These are phyloP conservation scores for Leptosphaerulina australis DNA, from an alignment of 2,329 filamentous ascomycete species.

Conservation along the genomic window DNA sequence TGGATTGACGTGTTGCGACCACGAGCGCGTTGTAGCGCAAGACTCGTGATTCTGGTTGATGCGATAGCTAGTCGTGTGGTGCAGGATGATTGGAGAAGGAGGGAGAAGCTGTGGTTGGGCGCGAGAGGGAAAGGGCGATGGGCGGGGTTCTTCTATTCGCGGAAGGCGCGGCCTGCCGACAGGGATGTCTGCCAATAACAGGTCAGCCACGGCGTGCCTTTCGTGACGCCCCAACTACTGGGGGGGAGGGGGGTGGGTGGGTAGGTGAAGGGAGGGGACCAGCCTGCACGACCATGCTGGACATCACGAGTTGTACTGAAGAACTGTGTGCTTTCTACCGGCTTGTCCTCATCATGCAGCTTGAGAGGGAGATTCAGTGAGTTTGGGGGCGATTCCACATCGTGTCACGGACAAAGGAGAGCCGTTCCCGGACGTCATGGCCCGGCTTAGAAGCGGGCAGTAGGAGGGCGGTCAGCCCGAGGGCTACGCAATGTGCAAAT, in stretches of 20 bases:
- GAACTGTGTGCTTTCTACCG: not conserved
- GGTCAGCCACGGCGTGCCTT: constrained; percentile 19
- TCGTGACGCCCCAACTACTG: constrained; percentile 12
- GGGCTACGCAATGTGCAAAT: constrained; percentile 12
- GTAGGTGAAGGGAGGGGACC: too few species aligned
- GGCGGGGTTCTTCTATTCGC: constrained; percentile 28
- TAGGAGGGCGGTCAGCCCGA: constrained; percentile 17
- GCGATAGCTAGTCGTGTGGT: constrained; percentile 29
- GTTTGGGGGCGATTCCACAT: not conserved
- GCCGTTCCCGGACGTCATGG: constrained; percentile 13
- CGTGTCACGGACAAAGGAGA: constrained; percentile 10
- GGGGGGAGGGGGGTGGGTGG: too few species aligned
- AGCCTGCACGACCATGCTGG: constrained; percentile 13
- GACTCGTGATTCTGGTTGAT: constrained; percentile 30
- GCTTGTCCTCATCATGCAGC: not conserved
- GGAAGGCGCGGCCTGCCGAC: constrained; percentile 17
- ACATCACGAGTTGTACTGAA: constrained; percentile 3
- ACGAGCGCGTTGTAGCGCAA: constrained; percentile 37
- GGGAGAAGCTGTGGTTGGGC: constrained; percentile 36
- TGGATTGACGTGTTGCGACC: constrained; percentile 23
- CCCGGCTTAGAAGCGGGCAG: constrained; percentile 13
- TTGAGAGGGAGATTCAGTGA: not conserved
- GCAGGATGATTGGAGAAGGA: constrained; percentile 39
- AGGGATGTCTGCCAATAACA: constrained; percentile 29
- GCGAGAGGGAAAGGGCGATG: constrained; percentile 28